Base-by-base conservation (phyloP, 139 green algal genomes). In the Coelastrella sp. region DNA sequence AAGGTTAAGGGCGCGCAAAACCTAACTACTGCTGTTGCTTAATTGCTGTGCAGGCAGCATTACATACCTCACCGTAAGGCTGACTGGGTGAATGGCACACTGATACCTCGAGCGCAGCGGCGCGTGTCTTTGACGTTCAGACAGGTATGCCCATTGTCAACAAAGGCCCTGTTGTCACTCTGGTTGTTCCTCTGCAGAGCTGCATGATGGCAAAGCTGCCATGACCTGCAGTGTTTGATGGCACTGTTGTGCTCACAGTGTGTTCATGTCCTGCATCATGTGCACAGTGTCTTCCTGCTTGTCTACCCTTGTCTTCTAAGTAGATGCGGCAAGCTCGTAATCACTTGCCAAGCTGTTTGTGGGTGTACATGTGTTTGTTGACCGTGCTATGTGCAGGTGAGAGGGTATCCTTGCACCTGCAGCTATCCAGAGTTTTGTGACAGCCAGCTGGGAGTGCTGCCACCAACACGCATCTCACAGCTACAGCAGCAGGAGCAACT, bases 51-150 rank as follows among this genome's bases (percentile, higher is more conserved):
- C 72, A 83, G 86, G 94, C 89, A 95, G 83, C 96, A 99, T 88
- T 98, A 97, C 94, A 98, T 99, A 41, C 96, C 97, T 0, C 94
- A 98, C 88, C 91, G 96, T 38, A 96, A 96, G 89, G 53, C 81
- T 8, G 96, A 98, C 84, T 17, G 64, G 25, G 84, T 97, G 30
- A 82, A 81, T 25, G 89, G 66, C 0, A 7, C 71, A 34, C 50
- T 87, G 50, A 53, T 95, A 37, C 86, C 85, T 0, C 87, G 93
- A 0, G 82, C 86, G 0, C 13, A 69, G 11, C 87, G 93, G 11
- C 87, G 95, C 0, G 89, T 98, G 6, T 98, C 95, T 8, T 88
- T 99, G 53, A 99, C 97, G 0, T 97, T 98, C 72, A 92, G 97
- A 32, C 85, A 94, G 89, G 95, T 95, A 27, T 57, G 45, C 11